These are phyloP conservation scores for Mycena belliarum DNA, from an alignment of 768 basidiomycete species.

Conservation along the genomic window DNA sequence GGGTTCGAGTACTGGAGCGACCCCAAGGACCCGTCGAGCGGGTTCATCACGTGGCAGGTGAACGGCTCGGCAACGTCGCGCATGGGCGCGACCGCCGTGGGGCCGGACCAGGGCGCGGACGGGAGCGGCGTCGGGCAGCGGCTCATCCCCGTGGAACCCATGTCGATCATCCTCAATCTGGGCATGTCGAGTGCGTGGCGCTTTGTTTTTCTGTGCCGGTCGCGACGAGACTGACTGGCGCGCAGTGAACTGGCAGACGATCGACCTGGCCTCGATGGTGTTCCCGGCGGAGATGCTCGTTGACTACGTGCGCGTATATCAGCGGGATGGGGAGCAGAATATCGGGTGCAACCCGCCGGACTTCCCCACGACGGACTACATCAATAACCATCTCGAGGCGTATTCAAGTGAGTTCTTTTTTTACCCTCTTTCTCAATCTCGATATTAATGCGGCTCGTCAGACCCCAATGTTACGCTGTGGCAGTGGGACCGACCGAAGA, in stretches of 20 bases:
- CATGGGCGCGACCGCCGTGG: constrained; percentile 56
- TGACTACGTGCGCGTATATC: constrained; percentile 85
- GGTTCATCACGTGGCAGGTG: constrained; percentile 77
- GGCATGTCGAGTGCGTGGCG: constrained; percentile 61
- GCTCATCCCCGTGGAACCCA: constrained; percentile 58
- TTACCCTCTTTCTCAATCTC: not conserved
- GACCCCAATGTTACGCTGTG: constrained; percentile 46
- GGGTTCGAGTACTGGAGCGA: constrained; percentile 79
- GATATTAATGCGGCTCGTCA: constrained; percentile 14
- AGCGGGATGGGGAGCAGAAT: constrained; percentile 56
- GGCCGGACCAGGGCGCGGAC: constrained; percentile 35
- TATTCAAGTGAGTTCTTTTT: constrained; percentile 52
- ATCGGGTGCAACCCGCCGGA: constrained; percentile 66
- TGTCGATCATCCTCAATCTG: constrained; percentile 62
- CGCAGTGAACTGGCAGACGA: constrained; percentile 53
- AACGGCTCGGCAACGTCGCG: constrained; percentile 51
- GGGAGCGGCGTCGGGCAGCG: constrained; percentile 61
- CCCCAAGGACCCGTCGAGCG: constrained; percentile 50
- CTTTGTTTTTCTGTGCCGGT: too few species aligned
- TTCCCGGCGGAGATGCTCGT: constrained; percentile 74
- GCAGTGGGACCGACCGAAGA: constrained; percentile 44
- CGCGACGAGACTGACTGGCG: not conserved
- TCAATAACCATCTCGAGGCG: constrained; percentile 53
- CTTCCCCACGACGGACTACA: constrained; percentile 69
- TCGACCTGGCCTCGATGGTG: constrained; percentile 52